These are phyloP conservation scores for Candida sakaeoensis DNA, from an alignment of 805 yeast genomes.

Conservation along the genomic window DNA sequence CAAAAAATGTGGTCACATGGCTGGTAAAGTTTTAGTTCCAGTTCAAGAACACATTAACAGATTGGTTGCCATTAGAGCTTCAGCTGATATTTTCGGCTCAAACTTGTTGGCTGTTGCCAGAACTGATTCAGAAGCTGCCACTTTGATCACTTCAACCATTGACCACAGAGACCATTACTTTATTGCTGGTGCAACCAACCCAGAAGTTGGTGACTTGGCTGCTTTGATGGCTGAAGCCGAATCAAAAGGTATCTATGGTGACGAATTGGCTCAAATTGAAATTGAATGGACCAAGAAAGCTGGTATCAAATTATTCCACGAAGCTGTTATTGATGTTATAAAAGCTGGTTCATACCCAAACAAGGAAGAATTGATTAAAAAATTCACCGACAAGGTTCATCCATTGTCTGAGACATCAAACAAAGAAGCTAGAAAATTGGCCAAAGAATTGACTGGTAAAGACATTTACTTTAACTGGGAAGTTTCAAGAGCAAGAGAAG, in stretches of 20 bases:
- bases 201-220: constrained; percentile 68
- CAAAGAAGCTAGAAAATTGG: constrained; percentile 75
- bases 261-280: constrained; percentile 68
- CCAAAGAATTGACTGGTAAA: constrained; percentile 70
- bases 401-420: constrained; percentile 76
- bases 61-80: constrained; percentile 87
- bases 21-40: constrained; percentile 96
- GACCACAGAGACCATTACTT: constrained; percentile 94
- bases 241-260: constrained; percentile 66
- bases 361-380: constrained; percentile 57
- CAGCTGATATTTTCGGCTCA: constrained; percentile 90
- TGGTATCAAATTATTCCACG: constrained; percentile 81
- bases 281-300: constrained; percentile 79
- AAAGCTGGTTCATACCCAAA: constrained; percentile 54
- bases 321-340: constrained; percentile 85
- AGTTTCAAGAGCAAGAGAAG: constrained; percentile 90
- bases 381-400: constrained; percentile 65
- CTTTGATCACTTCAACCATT: constrained; percentile 87
- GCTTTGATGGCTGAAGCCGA: constrained; percentile 83
- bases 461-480: constrained; percentile 94
- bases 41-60: constrained; percentile 97
- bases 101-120: constrained; percentile 88
- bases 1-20: constrained; percentile 99
- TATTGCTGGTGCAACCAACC: constrained; percentile 87
- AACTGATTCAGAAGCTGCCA: constrained; percentile 97